phyloP scores from a whole-genome alignment of 192 early-diverging fungal species.

The Coemansia sp. region DNA sequence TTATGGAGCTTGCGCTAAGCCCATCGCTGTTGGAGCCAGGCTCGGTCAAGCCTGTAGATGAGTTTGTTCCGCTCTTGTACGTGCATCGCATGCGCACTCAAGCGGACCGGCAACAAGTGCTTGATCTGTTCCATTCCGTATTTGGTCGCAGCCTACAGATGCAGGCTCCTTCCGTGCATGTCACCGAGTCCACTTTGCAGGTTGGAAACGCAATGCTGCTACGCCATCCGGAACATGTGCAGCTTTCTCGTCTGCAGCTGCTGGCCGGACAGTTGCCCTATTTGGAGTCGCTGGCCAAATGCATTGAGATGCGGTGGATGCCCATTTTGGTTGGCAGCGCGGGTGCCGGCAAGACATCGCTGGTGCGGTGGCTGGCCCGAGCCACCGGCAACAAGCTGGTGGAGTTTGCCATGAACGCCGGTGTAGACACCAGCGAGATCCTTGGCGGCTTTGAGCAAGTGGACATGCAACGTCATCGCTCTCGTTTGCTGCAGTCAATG shows the following conservation, averaged over 20 bases:
- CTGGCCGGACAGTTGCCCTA: conserved; percentile 64
- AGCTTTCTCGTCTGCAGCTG: conserved; percentile 54
- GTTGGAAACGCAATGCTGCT: conserved; percentile 64
- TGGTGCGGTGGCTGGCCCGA: conserved; percentile 78
- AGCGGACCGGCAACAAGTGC: conserved; percentile 66
- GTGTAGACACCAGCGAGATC: conserved; percentile 91
- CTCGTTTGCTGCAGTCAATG: conserved; percentile 8
- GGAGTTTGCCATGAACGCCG: conserved; percentile 95
- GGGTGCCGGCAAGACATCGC: conserved; percentile 82
- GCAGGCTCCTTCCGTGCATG: conserved; percentile 37
- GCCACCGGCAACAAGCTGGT: conserved; percentile 79
- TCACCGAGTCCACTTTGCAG: conserved; percentile 55
- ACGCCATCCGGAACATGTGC: conserved; percentile 40
- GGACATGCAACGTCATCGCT: conserved; percentile 71
- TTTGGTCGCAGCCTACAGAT: conserved; percentile 39
- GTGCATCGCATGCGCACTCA: conserved; percentile 84
- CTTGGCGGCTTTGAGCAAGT: conserved; percentile 98
- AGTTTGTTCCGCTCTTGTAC: conserved; percentile 82
- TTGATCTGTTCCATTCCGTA: conserved; percentile 55
- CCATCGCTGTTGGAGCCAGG: conserved; percentile 16
- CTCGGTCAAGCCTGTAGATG: conserved; percentile 25
- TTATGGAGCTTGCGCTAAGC: conserved; percentile 73
- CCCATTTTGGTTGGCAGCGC: conserved; percentile 83
- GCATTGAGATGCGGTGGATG: conserved; percentile 89
- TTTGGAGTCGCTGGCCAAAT: conserved; percentile 79